Conservation (phyloP, 2,329 filamentous ascomycete genomes). For the Stachybotrys chlorohalonatus region DNA sequence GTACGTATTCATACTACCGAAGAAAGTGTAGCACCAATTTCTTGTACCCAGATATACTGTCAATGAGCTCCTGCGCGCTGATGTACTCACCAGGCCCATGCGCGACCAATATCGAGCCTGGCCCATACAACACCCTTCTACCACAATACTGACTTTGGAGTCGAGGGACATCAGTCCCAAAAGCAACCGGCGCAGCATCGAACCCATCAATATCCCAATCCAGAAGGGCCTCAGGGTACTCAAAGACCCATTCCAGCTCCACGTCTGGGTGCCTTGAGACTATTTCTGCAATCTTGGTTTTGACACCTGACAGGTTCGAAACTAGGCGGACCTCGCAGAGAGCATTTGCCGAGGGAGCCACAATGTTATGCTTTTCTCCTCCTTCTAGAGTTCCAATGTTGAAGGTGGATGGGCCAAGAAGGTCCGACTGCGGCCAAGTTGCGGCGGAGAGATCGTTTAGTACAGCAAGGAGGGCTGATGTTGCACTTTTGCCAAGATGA, state of each 20-base stretch:
- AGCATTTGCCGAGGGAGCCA: constrained; percentile 26
- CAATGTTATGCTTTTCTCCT: constrained; percentile 28
- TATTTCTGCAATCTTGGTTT: constrained; percentile 19
- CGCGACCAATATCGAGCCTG: constrained; percentile 27
- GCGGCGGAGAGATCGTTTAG: constrained; percentile 20
- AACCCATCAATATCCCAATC: constrained; percentile 29
- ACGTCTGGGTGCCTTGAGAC: constrained; percentile 22
- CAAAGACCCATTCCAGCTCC: constrained; percentile 22
- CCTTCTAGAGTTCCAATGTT: constrained; percentile 28
- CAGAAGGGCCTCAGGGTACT: constrained; percentile 26
- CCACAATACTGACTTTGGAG: constrained; percentile 17
- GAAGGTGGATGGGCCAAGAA: constrained; percentile 28
- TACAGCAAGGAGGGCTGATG: constrained; percentile 18
- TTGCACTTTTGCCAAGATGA: constrained; percentile 29
- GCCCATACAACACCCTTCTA: constrained; percentile 28
- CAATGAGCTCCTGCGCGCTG: constrained; percentile 21
- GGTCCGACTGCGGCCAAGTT: constrained; percentile 21
- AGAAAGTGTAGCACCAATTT: constrained; percentile 15
- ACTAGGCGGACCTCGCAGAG: constrained; percentile 29
- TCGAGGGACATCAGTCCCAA: constrained; percentile 28
- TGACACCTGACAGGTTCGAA: constrained; percentile 22
- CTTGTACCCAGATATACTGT: constrained; percentile 28
- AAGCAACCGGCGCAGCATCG: constrained; percentile 24
- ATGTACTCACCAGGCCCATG: constrained; percentile 28
- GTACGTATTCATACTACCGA: not conserved